Base-by-base conservation (phyloP, 2,329 filamentous ascomycete genomes). In the Ophiostoma piceae region DNA sequence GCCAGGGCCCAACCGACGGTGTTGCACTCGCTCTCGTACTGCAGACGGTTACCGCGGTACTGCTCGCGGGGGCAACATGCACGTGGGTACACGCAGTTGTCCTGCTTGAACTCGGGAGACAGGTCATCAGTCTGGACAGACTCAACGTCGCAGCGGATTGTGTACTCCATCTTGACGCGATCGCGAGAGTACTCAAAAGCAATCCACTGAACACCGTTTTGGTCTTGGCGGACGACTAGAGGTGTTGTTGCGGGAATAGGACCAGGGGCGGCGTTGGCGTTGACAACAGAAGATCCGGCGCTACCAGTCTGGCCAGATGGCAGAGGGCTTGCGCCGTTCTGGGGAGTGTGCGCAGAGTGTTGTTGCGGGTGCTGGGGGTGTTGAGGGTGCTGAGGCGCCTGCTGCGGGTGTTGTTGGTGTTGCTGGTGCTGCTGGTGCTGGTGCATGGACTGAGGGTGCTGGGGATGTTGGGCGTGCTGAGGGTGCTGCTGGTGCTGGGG, bases 1-100 rank as follows among this genome's bases (percentile, higher is more conserved):
- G 95, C 95, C 74, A 99, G 82, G 14, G 94, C 94, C 95, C 95
- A 99, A n/a, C 95, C 95, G n/a, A 99, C 95, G 0, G 93, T 92
- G 81, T 99, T 99, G 85, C 95, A 99, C 81, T 99, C 95, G 19
- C 92, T 97, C 83, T 99, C 95, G 79, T 99, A 99, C 75, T 95
- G 91, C 74, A 97, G 82, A 19, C 95, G 90, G 79, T 99, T 99
- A 72, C 95, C 95, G 71, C 94, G 90, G 83, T 99, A 99, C 78
- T 96, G 91, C 71, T 98, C 94, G 80, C 98, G 98, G 74, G 88
- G 87, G 79, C 93, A 96, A 83, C 94, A 97, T 3, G 95, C 95
- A 71, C 95, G 88, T 2, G 95, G 95, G 77, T 98, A 99, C 16
- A 99, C 95, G 78, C 95, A 98, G 81, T 99, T 99, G 79, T 97